These are phyloP conservation scores for Fusarium oxysporum DNA, from an alignment of 2,329 filamentous ascomycete genomes.

Conservation along the genomic window DNA sequence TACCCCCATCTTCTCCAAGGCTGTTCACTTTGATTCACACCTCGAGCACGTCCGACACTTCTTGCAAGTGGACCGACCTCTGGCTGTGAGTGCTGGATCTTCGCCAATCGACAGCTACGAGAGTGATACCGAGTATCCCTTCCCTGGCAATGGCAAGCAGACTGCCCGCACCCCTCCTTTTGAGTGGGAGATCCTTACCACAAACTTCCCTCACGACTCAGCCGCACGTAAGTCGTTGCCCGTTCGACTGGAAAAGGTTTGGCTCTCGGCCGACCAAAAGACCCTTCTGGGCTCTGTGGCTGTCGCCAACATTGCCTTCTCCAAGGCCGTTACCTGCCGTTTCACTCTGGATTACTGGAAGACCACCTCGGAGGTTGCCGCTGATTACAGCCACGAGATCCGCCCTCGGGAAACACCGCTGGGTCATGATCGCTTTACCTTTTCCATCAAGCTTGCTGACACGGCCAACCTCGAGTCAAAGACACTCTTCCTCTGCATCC, in stretches of 20 bases:
- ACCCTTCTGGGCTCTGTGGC: slow-evolving; percentile 84
- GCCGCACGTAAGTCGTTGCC: slow-evolving; percentile 70
- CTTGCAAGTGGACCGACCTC: slow-evolving; percentile 89
- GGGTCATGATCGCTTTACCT: slow-evolving; percentile 89
- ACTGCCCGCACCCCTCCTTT: slow-evolving; percentile 63
- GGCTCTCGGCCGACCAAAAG: slow-evolving; percentile 89
- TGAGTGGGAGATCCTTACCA: slow-evolving; percentile 88
- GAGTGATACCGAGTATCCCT: slow-evolving; percentile 90
- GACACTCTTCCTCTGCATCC: slow-evolving; percentile 91
- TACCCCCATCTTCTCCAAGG: slow-evolving; percentile 94
- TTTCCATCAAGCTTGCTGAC: slow-evolving; percentile 92
- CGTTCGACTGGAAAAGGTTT: slow-evolving; percentile 86
- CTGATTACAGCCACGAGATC: slow-evolving; percentile 87
- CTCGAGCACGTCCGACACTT: slow-evolving; percentile 97
- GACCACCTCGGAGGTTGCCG: slow-evolving; percentile 92
- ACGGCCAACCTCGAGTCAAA: slow-evolving; percentile 91
- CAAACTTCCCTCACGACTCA: slow-evolving; percentile 78
- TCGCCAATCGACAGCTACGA: slow-evolving; percentile 92
- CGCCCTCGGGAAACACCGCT: slow-evolving; percentile 72
- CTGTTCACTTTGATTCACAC: slow-evolving; percentile 97
- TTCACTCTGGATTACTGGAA: slow-evolving; percentile 99
- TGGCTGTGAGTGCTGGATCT: slow-evolving; percentile 95
- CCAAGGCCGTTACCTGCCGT: slow-evolving; percentile 88
- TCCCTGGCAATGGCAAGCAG: slow-evolving; percentile 63
- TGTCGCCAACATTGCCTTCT: slow-evolving; percentile 89